phyloP scores from a whole-genome alignment of 2,329 filamentous ascomycete species.

The Cercospora janseana region DNA sequence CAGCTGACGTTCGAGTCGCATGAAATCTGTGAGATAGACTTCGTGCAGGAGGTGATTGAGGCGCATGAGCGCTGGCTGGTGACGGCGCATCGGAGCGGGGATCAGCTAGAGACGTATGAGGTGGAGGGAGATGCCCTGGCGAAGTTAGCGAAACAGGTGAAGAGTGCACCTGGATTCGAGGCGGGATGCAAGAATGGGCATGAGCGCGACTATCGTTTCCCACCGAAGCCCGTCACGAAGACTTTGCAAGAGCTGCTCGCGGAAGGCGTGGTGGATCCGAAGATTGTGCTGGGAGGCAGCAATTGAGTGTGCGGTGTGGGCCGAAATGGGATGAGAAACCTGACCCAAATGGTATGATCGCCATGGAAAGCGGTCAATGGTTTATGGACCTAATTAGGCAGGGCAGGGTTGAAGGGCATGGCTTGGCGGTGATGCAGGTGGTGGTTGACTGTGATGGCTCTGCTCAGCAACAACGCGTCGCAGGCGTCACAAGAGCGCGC shows the following conservation, averaged over 20 bases:
- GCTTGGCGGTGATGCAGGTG: too few species aligned
- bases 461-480: constrained; percentile 1
- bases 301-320: neutral
- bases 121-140: constrained; percentile 14
- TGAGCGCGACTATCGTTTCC: constrained; percentile 20
- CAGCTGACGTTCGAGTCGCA: constrained; percentile 17
- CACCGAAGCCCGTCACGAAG: constrained; percentile 13
- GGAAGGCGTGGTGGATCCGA: constrained; percentile 17
- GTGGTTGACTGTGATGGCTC: constrained; percentile 5
- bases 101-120: constrained; percentile 8
- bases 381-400: too few species aligned
- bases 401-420: neutral
- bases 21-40: constrained; percentile 17
- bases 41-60: constrained; percentile 16
- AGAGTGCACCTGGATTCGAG: constrained; percentile 11
- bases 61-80: constrained; percentile 5
- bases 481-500: neutral
- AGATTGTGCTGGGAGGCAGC: constrained; percentile 16
- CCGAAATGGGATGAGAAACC: neutral
- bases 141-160: constrained; percentile 2
- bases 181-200: constrained; percentile 16
- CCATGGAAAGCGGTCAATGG: neutral
- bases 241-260: constrained; percentile 14
- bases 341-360: neutral
- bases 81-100: neutral